phyloP scores from a whole-genome alignment of 148 eudicot species.

The Rhododendron simsii region DNA sequence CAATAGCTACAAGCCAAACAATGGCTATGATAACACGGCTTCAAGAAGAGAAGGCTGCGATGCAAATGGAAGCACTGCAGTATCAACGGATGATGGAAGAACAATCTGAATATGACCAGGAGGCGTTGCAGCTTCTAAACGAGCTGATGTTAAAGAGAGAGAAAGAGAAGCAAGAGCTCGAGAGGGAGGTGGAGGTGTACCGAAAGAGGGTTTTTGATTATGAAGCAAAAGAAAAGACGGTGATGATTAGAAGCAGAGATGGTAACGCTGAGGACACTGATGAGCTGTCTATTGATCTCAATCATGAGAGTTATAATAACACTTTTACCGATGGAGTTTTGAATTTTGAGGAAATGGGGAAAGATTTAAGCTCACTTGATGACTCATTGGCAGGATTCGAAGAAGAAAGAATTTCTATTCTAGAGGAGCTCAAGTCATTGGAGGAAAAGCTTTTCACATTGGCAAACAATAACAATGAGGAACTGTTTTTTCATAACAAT shows the following conservation, averaged over 20 bases:
- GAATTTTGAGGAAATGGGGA: conserved; percentile 13
- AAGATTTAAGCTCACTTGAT: not conserved
- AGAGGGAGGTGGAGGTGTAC: conserved; percentile 63
- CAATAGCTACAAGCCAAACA: conserved; percentile 79
- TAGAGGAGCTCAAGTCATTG: conserved; percentile 73
- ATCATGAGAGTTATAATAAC: conserved; percentile 37
- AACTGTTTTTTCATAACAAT: conserved; percentile 39
- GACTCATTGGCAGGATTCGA: conserved; percentile 36
- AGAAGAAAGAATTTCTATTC: conserved; percentile 74
- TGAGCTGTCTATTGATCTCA: conserved; percentile 60
- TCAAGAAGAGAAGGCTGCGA: conserved; percentile 92
- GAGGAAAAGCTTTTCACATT: conserved; percentile 79
- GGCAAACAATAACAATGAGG: conserved; percentile 37
- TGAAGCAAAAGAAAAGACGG: conserved; percentile 53
- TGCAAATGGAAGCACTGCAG: conserved; percentile 96
- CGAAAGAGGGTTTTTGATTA: conserved; percentile 59
- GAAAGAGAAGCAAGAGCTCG: conserved; percentile 75
- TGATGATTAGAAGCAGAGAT: conserved; percentile 4
- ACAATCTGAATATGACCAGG: conserved; percentile 92
- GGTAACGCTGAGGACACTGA: conserved; percentile 29
- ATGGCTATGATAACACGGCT: conserved; percentile 97
- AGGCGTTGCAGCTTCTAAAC: conserved; percentile 82
- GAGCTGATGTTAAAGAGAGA: conserved; percentile 82
- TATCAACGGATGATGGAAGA: conserved; percentile 98
- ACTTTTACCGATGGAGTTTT: conserved; percentile 57